phyloP scores from a whole-genome alignment of 768 basidiomycete genomes.

The Lactarius trivialis region DNA sequence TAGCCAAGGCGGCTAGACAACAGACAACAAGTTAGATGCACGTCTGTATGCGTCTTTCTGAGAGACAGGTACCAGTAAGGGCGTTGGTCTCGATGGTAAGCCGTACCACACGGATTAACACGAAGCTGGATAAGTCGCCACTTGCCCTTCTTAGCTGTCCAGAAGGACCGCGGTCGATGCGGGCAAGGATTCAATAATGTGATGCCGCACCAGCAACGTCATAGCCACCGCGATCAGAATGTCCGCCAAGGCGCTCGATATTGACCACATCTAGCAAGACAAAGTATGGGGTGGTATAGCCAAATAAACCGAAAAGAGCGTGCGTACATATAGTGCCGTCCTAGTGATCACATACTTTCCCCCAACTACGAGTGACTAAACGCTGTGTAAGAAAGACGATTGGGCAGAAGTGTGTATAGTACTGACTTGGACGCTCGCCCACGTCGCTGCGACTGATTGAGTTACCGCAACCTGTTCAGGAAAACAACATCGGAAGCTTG shows the following conservation, averaged over 20 bases:
- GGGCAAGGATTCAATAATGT: not conserved
- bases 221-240: not conserved
- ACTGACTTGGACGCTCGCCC: not conserved
- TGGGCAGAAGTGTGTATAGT: not conserved
- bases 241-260: not conserved
- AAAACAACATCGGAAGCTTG: not conserved
- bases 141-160: not conserved
- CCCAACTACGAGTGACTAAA: not conserved
- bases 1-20: not conserved
- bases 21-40: not conserved
- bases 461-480: not conserved
- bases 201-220: not conserved
- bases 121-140: not conserved
- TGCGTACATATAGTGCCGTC: not conserved
- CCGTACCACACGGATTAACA: not conserved
- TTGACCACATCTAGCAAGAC: not conserved
- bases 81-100: not conserved
- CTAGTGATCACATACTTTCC: too few relatives aligned
- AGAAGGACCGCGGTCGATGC: not conserved
- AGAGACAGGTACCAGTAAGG: not conserved
- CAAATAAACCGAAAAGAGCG: not conserved
- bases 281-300: not conserved
- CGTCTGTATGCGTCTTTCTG: not conserved
- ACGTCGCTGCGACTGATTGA: not conserved
- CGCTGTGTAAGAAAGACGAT: not conserved